phyloP scores from a whole-genome alignment of 345 rosid genomes.

The Sisymbrium irio region DNA sequence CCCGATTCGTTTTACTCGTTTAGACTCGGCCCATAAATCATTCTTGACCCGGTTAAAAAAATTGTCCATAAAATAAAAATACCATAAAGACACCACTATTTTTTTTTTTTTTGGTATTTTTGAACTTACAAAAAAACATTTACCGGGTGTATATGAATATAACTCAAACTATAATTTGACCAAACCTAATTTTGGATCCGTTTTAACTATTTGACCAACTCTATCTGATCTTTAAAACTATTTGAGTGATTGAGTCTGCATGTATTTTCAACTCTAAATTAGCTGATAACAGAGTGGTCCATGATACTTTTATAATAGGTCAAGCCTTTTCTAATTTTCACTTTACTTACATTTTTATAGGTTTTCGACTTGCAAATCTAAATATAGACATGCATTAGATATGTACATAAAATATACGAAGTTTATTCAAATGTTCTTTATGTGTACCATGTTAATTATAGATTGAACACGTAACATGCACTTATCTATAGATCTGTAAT shows the following conservation, averaged over 20 bases:
- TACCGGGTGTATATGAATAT: too few species aligned
- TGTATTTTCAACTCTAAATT: not conserved
- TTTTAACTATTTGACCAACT: not conserved
- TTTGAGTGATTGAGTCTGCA: not conserved
- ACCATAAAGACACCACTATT: not conserved
- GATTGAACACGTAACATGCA: slow-evolving; percentile 30
- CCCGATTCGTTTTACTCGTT: not conserved
- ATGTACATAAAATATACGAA: not conserved
- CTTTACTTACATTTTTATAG: not conserved
- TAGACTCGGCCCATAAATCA: not conserved
- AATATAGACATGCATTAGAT: not conserved
- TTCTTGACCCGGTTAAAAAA: not conserved
- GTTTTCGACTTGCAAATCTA: not conserved
- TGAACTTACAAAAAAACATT: not conserved
- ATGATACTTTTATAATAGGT: too few species aligned
- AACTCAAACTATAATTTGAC: too few species aligned
- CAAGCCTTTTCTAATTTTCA: not conserved
- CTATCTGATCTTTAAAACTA: not conserved
- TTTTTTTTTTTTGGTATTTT: not conserved
- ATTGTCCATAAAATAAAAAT: not conserved
- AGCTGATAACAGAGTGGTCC: not conserved
- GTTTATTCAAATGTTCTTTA: not conserved
- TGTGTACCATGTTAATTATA: slow-evolving; percentile 28
- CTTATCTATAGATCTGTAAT: slow-evolving; percentile 5
- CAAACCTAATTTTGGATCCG: not conserved